phyloP scores from a whole-genome alignment of 2,329 filamentous ascomycete genomes.

The Colletotrichum nymphaeae region DNA sequence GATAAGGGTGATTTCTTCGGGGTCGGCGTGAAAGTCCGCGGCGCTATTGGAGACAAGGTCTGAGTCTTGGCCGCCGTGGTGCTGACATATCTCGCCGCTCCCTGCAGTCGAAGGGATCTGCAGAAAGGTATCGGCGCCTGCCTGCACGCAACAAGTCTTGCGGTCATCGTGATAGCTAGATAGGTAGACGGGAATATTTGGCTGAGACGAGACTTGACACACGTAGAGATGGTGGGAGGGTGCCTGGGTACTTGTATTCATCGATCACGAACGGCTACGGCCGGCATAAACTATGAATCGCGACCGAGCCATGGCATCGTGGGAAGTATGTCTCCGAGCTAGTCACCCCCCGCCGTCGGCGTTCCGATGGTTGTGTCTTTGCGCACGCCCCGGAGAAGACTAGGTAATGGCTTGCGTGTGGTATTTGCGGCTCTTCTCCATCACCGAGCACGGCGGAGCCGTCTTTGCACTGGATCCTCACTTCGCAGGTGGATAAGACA shows the following conservation, averaged over 20 bases:
- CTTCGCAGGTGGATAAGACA: constrained; percentile 10
- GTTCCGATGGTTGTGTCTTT: constrained; percentile 21
- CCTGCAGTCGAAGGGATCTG: constrained; percentile 16
- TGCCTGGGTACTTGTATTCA: constrained; percentile 22
- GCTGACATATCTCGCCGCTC: constrained; percentile 13
- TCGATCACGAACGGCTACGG: constrained; percentile 27
- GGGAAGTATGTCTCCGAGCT: constrained; percentile 7
- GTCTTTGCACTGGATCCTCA: background rate
- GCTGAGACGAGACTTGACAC: background rate
- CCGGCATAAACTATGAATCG: constrained; percentile 27
- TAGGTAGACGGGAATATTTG: background rate
- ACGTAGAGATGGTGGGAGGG: background rate
- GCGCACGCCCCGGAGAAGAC: background rate
- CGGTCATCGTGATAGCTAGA: constrained; percentile 15
- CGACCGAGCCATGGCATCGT: constrained; percentile 19
- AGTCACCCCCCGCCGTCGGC: constrained; percentile 4
- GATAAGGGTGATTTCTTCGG: constrained; percentile 18
- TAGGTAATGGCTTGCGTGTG: background rate
- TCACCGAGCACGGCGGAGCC: background rate
- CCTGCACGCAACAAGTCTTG: constrained; percentile 6
- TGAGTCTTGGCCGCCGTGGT: constrained; percentile 19
- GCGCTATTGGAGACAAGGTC: background rate
- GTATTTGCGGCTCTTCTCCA: constrained; percentile 19
- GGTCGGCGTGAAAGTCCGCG: background rate
- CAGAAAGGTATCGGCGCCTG: constrained; percentile 16